Base-by-base conservation (phyloP, 2,329 filamentous ascomycete species). In the Tolypocladium inflatum region DNA sequence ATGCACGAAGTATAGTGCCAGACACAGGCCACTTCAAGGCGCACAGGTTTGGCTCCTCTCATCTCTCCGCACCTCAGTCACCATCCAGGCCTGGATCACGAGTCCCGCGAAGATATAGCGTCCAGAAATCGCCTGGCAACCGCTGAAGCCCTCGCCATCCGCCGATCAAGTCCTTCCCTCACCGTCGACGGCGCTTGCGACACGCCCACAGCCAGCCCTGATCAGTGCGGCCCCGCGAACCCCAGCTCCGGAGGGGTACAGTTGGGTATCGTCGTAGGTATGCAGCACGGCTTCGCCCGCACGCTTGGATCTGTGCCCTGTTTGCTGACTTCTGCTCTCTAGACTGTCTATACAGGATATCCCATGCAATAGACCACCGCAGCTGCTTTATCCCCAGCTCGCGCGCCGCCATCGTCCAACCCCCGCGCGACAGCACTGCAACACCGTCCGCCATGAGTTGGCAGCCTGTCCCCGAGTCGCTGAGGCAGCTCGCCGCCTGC, bases 401-500 rank as follows among this genome's bases (percentile, higher is more conserved):
- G 48, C 33, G 30, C 19, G 19, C 48, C 9, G 30, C 17, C 48
- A 51, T 51, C 48, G 9, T 10, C 19, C 5, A 35, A 26, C 17
- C 10, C 17, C 41, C 38, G 26, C 35, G 11, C 43, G 48, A 45
- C 50, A 13, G 19, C 48, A 38, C 43, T 19, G 23, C 43, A 41
- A 13, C 37, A 5, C 23, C 51, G 30, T 17, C 68, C 68, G 76
- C 68, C 71, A 97, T 96, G 92, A 84, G 87, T 74, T 99, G 94
- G 94, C 90, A 96, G 78, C 94, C 94, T 62, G 81, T 89, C 69
- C 84, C 88, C 68, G 90, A 92, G 80, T 91, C 88, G 73, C 80
- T 99, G 79, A 83, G 83, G 80, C 92, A 97, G 82, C 85, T 99
- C 64, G 88, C 91, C 65, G 84, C 87, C 69, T 97, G 87, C 75